A percentile compares a stretch with the other conserved stretches of the same genome.
These are phyloP conservation scores for Phyllosticta capitalensis DNA, from an alignment of 2,329 filamentous ascomycete species.

Conservation along the genomic window DNA sequence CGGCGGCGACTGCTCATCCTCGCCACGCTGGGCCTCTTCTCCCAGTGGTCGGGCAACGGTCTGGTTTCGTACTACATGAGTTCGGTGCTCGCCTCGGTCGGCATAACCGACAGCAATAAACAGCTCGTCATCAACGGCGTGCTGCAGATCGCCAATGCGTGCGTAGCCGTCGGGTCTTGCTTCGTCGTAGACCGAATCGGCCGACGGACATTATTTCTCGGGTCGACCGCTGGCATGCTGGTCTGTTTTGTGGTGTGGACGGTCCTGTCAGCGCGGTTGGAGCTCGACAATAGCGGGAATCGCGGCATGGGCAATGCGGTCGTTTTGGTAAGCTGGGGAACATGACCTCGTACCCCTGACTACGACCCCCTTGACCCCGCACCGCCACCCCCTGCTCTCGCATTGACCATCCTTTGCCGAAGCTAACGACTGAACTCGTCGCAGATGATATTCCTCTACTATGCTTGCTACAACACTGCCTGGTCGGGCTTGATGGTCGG, in stretches of 20 bases:
- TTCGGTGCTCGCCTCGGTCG: slow-evolving; percentile 51
- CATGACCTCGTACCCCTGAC: neutral
- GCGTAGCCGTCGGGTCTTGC: slow-evolving; percentile 48
- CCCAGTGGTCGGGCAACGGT: slow-evolving; percentile 59
- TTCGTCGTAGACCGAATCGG: slow-evolving; percentile 47
- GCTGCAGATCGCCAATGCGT: slow-evolving; percentile 51
- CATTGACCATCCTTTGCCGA: neutral
- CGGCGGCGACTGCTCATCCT: slow-evolving; percentile 54
- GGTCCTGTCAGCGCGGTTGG: slow-evolving; percentile 35
- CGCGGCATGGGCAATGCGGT: slow-evolving; percentile 30
- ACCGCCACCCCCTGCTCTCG: neutral
- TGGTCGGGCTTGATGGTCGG: slow-evolving; percentile 50
- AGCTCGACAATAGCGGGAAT: slow-evolving; percentile 1
- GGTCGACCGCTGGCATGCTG: slow-evolving; percentile 28
- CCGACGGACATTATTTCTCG: slow-evolving; percentile 47
- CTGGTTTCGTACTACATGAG: slow-evolving; percentile 60
- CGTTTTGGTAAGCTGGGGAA: slow-evolving; percentile 19
- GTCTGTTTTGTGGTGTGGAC: slow-evolving; percentile 28
- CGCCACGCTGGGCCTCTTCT: slow-evolving; percentile 51
- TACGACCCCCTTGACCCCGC: neutral
- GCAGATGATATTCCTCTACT: slow-evolving; percentile 41
- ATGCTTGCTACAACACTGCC: slow-evolving; percentile 45
- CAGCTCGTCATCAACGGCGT: slow-evolving; percentile 40
- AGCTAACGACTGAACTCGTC: neutral
- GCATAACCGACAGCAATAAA: slow-evolving; percentile 40